Evolutionary conservation across 2,329 filamentous ascomycete genomes (phyloP), one percentile per base, ranked within the genome.

Genomic region (Paraconiothyrium brasiliense): DNA sequence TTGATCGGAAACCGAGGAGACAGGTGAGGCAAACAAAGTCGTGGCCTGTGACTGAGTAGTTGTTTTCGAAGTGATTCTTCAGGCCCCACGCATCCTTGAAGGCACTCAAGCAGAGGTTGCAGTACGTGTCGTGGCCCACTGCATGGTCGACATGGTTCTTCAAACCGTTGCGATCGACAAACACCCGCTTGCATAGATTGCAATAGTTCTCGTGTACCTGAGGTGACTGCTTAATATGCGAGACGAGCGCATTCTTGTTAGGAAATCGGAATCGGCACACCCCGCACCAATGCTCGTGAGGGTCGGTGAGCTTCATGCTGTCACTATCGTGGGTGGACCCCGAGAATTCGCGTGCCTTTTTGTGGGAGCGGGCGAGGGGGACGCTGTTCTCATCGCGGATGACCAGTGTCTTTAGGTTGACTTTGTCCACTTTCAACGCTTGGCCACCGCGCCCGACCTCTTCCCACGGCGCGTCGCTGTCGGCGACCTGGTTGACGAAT

Each of bases 31-130:
- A 77, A 3, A 60, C 69, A 20, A 69, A 74, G 32, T 70, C 58
- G 48, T 77, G 75, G 8, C 69, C 70, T 2, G 69, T 67, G 3
- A 70, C 69, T 3, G 59, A 54, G 34, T 66, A 68, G 61, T 75
- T 76, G 62, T 75, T 77, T 59, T 76, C 74, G 50, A 76, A 73
- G 52, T 77, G 74, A 22, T 76, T 75, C 54, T 70, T 71, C 6
- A 76, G 68, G 10, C 68, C 74, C 69, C 68, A 73, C n/a, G 65
- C 60, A 24, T 77, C 63, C 11, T 71, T 70, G 69, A 78, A 78
- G 1, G 74, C 73, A 51, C 71, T 75, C 32, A 78, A 64, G 47
- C 75, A 78, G 8, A 75, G 54, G 27, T 77, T 78, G 66, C 75
- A 78, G 58, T 65, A 69, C 2, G 67, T 60, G 1, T 71, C 68